Evolutionary conservation across 2,329 filamentous ascomycete genomes (phyloP), one percentile per base, ranked within the genome.

Genomic region (Alternaria sp.): DNA sequence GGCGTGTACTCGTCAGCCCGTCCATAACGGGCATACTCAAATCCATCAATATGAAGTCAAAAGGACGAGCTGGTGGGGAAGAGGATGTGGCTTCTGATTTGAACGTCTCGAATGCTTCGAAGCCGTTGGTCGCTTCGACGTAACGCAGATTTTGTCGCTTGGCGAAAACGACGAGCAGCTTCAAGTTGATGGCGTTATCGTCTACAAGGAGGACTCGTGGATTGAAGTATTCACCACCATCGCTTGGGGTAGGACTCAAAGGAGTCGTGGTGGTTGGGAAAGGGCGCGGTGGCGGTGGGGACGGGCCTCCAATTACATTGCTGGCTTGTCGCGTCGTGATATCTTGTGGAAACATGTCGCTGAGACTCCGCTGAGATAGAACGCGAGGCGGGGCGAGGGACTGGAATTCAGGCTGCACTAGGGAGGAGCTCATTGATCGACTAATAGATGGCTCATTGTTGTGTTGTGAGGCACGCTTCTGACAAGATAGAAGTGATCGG

Each of bases 151-250:
- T 65, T 54, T 77, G 68, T 11, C 74, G 74, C 48, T 71, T 71
- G n/a, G 72, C 70, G 49, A 84, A 84, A 68, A 83, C 82, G 18
- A 80, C 74, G 30, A 78, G 68, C 25, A 77, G 69, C 46, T 75
- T 75, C 38, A 76, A 68, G 49, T 78, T 78, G 65, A 77, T 76
- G 11, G 66, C 65, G 60, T 77, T 77, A 59, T 77, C 75, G 59
- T 77, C 74, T 46, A 76, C 74, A 32, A 76, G 69, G 14, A 77
- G 69, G 22, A 77, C 64, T 30, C 72, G 67, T 1, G 74, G 74
- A 27, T 63, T 71, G 52, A 74, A 75, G 54, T 75, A 73, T 30
- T 71, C 68, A 45, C 43, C 60, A n/a, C 36, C 59, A 28, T 65
- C 68, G 7, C 49, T 66, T 12, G 60, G 62, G 12, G 52, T 60